Evolutionary conservation across 169 alveolate genomes (phyloP), one percentile per base, ranked within the genome.

Genomic region (Eimeria maxima): DNA sequence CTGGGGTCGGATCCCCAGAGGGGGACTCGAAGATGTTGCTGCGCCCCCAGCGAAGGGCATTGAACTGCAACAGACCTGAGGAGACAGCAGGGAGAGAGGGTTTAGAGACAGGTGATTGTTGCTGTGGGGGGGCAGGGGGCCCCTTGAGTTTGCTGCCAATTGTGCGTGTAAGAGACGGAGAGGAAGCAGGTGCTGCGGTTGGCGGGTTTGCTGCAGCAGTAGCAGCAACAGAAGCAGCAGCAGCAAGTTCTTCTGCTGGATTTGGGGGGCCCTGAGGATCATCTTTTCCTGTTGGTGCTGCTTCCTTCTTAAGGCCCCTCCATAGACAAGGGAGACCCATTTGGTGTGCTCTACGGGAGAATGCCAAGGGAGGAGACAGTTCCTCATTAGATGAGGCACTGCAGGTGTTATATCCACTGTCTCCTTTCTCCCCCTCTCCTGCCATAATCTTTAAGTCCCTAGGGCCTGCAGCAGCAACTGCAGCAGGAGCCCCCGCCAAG

Each of bases 341-440:
- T 33, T 83, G 91, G 50, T 83, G 91, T 8, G 91, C 91, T 13
- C 91, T 42, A 74, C 73, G 91, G 29, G 91, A 83, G 57, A 83
- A 83, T 71, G 91, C 69, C 11, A 71, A 11, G n/a, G 91, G 91
- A 14, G 91, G 73, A 29, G 73, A 47, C 16, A 10, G 38, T 14
- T 24, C 42, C 5, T 18, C 74, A 33, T 33, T 33, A 33, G 38
- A 33, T 0, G 38, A 33, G 57, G 55, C 74, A 4, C 47, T 16
- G 22, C 73, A 53, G 74, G 74, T 53, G 91, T 27, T 83, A 74
- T 83, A 44, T 50, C 69, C 45, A 10, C 22, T 53, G 67, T 83
- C 91, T 27, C 60, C 27, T 53, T 53, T 83, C 74, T 83, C 73
- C 27, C 69, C 45, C 27, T 83, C 91, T 27, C 69, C n/a, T 60